Evolutionary conservation across 352 stramenopile genomes (phyloP).

Genomic region (Globisporangium splendens): DNA sequence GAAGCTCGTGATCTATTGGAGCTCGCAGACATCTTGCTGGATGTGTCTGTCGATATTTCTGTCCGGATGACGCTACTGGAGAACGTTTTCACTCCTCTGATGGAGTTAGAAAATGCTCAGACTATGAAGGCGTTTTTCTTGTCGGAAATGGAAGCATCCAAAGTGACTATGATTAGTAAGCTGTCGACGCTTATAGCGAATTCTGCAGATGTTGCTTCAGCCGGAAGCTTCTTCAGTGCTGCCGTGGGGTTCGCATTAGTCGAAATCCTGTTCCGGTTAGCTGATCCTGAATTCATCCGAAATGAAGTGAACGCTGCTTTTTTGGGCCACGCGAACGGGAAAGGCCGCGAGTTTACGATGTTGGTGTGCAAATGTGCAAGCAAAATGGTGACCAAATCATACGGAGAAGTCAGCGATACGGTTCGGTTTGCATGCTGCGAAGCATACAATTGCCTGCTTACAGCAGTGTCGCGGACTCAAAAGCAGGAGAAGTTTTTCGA

Average conservation of each 20-base stretch:
- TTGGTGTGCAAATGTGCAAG: constrained; percentile 80
- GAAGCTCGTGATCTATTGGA: constrained; percentile 21
- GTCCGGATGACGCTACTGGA: constrained; percentile 47
- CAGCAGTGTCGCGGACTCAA: constrained; percentile 72
- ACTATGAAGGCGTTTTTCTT: constrained; percentile 47
- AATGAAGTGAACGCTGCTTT: constrained; percentile 68
- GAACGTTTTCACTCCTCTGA: constrained; percentile 44
- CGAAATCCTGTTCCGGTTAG: constrained; percentile 61
- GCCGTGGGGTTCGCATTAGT: constrained; percentile 61
- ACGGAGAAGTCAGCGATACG: constrained; percentile 31
- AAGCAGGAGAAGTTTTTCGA: constrained; percentile 87
- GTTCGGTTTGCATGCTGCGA: constrained; percentile 49
- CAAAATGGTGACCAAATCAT: constrained; percentile 59
- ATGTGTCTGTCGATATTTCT: constrained; percentile 26
- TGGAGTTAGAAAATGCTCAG: constrained; percentile 34
- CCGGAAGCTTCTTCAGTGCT: constrained; percentile 36
- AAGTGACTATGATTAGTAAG: constrained; percentile 38
- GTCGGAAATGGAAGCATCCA: constrained; percentile 22
- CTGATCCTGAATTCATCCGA: constrained; percentile 63
- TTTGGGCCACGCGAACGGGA: constrained; percentile 61
- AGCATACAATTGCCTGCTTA: constrained; percentile 75
- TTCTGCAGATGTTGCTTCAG: constrained; percentile 37
- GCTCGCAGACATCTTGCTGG: constrained; percentile 39
- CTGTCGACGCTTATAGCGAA: constrained; percentile 54
- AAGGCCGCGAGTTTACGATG: constrained; percentile 83